Conservation (phyloP, 2,329 filamentous ascomycete species). For the Daldinia sp. region DNA sequence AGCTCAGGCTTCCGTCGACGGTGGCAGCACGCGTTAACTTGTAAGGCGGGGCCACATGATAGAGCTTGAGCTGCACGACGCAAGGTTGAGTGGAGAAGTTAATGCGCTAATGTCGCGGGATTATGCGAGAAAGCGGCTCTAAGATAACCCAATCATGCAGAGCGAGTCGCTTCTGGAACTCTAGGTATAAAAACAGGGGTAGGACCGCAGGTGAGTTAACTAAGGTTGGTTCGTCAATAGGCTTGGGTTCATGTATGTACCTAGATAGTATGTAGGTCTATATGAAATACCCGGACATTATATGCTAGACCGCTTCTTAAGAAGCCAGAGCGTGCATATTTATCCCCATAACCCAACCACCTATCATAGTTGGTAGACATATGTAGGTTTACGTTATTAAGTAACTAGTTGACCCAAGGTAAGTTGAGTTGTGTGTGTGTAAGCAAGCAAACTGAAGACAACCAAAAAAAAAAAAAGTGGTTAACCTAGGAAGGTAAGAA, state of each 20-base stretch:
- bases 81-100: conserved; percentile 31
- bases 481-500: neutral
- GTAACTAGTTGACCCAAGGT: neutral
- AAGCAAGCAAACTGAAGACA: neutral
- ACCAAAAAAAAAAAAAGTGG: too few species aligned
- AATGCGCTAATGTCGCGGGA: conserved; percentile 38
- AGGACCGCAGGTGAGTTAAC: conserved; percentile 1
- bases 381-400: neutral
- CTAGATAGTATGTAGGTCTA: neutral
- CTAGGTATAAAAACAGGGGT: conserved; percentile 10
- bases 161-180: conserved; percentile 25
- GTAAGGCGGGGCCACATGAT: conserved; percentile 14
- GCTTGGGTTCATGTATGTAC: neutral
- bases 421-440: neutral
- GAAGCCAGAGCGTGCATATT: conserved; percentile 1
- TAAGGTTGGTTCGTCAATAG: conserved; percentile 6
- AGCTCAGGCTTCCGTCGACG: neutral
- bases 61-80: conserved; percentile 16
- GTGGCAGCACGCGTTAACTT: neutral
- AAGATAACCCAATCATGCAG: conserved; percentile 33
- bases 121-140: conserved; percentile 40
- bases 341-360: conserved; percentile 6
- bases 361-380: neutral
- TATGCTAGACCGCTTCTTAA: conserved; percentile 4
- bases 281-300: conserved; percentile 7